Evolutionary conservation across 768 basidiomycete species (phyloP).

Genomic region (Goffeauzyma gilvescens): DNA sequence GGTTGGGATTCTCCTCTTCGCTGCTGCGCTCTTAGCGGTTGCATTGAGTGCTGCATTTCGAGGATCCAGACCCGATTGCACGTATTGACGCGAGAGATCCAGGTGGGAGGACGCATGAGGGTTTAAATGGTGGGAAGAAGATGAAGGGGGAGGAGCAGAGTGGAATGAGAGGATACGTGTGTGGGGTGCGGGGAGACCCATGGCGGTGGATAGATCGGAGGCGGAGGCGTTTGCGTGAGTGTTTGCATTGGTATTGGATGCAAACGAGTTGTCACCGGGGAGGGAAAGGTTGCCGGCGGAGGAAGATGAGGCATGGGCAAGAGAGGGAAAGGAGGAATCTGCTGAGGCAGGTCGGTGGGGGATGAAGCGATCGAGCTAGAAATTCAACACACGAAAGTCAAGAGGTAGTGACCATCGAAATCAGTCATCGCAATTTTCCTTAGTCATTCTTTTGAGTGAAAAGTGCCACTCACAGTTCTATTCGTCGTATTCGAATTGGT

Average conservation of each 20-base stretch:
- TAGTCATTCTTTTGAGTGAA: conserved; percentile 4
- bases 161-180: conserved; percentile 68
- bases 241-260: no score
- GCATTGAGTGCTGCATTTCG: conserved; percentile 45
- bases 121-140: conserved; percentile 59
- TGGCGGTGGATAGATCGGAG: conserved; percentile 18
- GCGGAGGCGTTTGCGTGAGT: conserved; percentile 15
- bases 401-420: neutral
- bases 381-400: no score
- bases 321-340: conserved; percentile 15
- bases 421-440: conserved; percentile 3
- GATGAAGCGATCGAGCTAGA: conserved; percentile 12
- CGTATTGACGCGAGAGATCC: conserved; percentile 40
- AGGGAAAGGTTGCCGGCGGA: no score
- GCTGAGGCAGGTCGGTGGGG: conserved; percentile 1
- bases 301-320: neutral
- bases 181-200: conserved; percentile 12
- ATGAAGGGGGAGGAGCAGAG: conserved; percentile 49
- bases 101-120: conserved; percentile 56
- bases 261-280: no score
- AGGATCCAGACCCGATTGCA: conserved; percentile 40
- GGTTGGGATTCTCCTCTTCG: conserved; percentile 61
- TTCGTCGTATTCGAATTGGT: no score
- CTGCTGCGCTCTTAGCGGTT: conserved; percentile 45
- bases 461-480: no score